Base-by-base conservation (phyloP, 2,329 filamentous ascomycete species). In the Cladosporium austrohemisphaericum region DNA sequence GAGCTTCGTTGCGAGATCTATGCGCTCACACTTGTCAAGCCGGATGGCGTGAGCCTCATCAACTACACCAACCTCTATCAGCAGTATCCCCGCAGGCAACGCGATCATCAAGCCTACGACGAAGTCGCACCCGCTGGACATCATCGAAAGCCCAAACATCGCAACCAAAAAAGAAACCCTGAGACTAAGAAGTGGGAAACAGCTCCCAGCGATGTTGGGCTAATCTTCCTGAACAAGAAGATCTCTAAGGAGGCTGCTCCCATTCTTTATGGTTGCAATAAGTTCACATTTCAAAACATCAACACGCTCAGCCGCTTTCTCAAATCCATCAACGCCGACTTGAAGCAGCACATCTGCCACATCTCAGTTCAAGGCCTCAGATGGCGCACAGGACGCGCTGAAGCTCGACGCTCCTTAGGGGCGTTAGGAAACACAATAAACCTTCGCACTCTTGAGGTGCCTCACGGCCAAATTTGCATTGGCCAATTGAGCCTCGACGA, bases 1-100 rank as follows among this genome's bases (percentile, higher is more conserved):
- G 41, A 44, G 28, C 23, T 44, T 4, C 41, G 41, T n/a, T 9
- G 18, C 13, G 10, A 32, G 41, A 33, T 44, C 29, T 44, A 33
- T 19, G 28, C 19, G 10, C 11, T 23, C 8, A n/a, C 11, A 1
- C 29, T 44, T 11, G 18, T 23, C 7, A 4, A 35, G 32, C n/a
- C n/a, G n/a, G n/a, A n/a, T n/a, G n/a, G n/a, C n/a, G n/a, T n/a
- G n/a, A n/a, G n/a, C n/a, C n/a, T n/a, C n/a, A n/a, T n/a, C n/a
- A n/a, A n/a, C n/a, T n/a, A n/a, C n/a, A n/a, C n/a, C n/a, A n/a
- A n/a, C n/a, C n/a, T n/a, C n/a, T n/a, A n/a, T n/a, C n/a, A n/a
- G n/a, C n/a, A n/a, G n/a, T n/a, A n/a, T n/a, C n/a, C n/a, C n/a
- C n/a, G n/a, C n/a, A n/a, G n/a, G n/a, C n/a, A n/a, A 19, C 9